phyloP scores from a whole-genome alignment of 495 filamentous ascomycete species.

The Aspergillus biplanus region DNA sequence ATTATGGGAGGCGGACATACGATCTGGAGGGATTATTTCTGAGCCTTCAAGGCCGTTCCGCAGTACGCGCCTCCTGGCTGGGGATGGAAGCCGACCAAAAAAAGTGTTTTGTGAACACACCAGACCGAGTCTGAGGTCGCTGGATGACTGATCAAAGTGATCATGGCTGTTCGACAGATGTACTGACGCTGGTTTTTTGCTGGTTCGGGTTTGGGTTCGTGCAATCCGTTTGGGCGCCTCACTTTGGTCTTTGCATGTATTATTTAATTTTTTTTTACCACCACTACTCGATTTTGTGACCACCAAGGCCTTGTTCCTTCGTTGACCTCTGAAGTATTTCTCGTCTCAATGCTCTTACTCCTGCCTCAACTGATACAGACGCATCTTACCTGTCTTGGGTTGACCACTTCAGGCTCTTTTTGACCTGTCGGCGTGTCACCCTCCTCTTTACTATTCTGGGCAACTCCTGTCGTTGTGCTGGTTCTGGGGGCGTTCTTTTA shows the following conservation, averaged over 20 bases:
- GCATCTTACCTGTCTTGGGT: conserved; percentile 13
- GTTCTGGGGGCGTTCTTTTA: not conserved
- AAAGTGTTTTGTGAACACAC: conserved; percentile 6
- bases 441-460: conserved; percentile 16
- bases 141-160: conserved; percentile 25
- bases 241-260: conserved; percentile 31
- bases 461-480: not conserved
- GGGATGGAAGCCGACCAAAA: conserved; percentile 10
- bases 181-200: conserved; percentile 15
- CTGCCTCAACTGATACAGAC: conserved; percentile 10
- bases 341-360: not conserved
- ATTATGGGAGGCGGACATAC: conserved; percentile 10
- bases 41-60: conserved; percentile 10
- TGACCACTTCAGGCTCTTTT: conserved; percentile 17
- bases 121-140: conserved; percentile 8
- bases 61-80: conserved; percentile 21
- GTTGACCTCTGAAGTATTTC: not conserved
- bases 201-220: conserved; percentile 32
- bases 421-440: conserved; percentile 28
- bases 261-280: conserved; percentile 1
- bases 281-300: conserved; percentile 16
- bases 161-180: conserved; percentile 8
- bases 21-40: not conserved
- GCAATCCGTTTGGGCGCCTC: conserved; percentile 54
- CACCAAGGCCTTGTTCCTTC: not conserved